A percentile compares a stretch with the other conserved stretches of the same genome.
These are phyloP conservation scores for Pythium sukuiense DNA, from an alignment of 352 stramenopile species.

Conservation along the genomic window DNA sequence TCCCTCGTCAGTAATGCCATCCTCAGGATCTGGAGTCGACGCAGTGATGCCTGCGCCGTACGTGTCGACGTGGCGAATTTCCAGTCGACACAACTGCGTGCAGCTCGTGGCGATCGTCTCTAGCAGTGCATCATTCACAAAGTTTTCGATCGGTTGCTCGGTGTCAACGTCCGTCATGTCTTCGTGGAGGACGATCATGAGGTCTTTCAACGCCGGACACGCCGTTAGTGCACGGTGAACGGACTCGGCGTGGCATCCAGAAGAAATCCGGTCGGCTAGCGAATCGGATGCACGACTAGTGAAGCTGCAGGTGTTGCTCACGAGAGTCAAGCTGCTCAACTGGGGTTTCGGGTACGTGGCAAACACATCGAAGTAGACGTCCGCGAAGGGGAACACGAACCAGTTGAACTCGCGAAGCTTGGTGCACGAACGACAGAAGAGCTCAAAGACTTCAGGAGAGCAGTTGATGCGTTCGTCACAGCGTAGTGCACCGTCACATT, in stretches of 20 bases:
- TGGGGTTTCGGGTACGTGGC: background rate
- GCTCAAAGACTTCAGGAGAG: conserved; percentile 36
- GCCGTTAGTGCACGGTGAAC: conserved; percentile 12
- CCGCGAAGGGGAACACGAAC: conserved; percentile 51
- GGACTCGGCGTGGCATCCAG: background rate
- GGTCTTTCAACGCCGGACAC: conserved; percentile 10
- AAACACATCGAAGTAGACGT: conserved; percentile 58
- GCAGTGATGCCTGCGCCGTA: background rate
- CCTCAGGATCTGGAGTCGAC: background rate
- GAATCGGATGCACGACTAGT: background rate
- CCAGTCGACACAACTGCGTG: background rate
- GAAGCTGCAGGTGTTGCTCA: conserved; percentile 13
- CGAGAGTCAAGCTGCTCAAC: conserved; percentile 8
- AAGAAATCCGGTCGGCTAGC: background rate
- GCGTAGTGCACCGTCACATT: conserved; percentile 17
- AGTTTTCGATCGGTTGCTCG: background rate
- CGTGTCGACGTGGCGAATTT: conserved; percentile 6
- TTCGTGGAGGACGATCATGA: conserved; percentile 17
- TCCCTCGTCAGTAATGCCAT: conserved; percentile 1
- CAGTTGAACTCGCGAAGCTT: conserved; percentile 56
- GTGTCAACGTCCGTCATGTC: background rate
- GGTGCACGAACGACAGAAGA: conserved; percentile 43
- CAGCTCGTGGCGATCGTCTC: conserved; percentile 6
- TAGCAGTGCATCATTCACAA: conserved; percentile 12
- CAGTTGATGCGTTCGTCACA: conserved; percentile 31